Evolutionary conservation across 208 protist species (phyloP).

Genomic region (Acanthamoeba royreba): DNA sequence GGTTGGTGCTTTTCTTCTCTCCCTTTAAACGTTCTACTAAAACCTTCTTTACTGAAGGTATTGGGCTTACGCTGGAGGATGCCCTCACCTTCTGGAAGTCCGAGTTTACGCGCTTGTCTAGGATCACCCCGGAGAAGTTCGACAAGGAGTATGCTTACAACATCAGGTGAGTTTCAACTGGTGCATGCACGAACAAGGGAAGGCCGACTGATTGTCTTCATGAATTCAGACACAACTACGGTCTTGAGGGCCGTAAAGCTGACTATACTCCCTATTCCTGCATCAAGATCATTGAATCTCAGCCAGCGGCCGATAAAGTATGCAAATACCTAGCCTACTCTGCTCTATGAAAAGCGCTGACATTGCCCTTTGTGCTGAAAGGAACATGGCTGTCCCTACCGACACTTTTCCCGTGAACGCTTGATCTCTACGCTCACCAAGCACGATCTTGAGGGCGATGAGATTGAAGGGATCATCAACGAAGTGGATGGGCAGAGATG

Average conservation of each 20-base stretch:
- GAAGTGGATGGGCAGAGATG: not conserved
- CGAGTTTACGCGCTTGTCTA: not conserved
- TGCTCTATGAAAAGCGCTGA: not conserved
- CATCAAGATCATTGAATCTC: constrained; percentile 9
- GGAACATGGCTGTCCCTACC: constrained; percentile 4
- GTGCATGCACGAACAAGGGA: not conserved
- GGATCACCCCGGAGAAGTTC: constrained; percentile 11
- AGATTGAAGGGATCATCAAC: not conserved
- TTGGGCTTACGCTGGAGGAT: constrained; percentile 22
- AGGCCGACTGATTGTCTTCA: not conserved
- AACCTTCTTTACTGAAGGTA: not conserved
- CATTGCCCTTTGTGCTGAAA: not conserved
- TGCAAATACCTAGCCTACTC: not conserved
- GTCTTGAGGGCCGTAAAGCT: not conserved
- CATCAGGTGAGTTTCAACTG: not conserved
- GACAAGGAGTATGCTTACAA: constrained; percentile 22
- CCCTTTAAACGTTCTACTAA: not conserved
- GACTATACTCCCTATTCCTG: constrained; percentile 33
- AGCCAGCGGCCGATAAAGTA: not conserved
- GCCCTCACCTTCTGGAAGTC: not conserved
- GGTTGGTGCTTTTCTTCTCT: not conserved
- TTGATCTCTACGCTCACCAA: not conserved
- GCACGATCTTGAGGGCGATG: not conserved
- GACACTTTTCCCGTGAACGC: not conserved
- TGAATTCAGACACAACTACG: constrained; percentile 37